These are phyloP conservation scores for Adansonia grandidieri DNA, from an alignment of 441 rosid genomes.

Conservation along the genomic window DNA sequence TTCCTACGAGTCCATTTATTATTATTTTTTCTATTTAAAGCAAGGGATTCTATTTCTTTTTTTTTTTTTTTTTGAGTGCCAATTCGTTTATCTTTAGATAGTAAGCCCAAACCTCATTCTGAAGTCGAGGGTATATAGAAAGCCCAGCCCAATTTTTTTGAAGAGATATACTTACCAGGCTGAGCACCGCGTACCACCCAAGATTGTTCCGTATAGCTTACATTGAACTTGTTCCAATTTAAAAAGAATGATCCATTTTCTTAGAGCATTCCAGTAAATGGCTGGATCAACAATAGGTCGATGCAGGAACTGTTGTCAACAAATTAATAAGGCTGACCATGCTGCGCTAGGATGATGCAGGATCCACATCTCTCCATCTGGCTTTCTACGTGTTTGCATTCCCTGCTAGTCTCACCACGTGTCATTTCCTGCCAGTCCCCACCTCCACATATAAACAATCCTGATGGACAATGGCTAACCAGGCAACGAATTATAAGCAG, in stretches of 20 bases:
- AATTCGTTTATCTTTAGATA: background rate
- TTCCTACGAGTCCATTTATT: background rate
- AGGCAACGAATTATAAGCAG: background rate
- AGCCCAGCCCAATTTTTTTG: background rate
- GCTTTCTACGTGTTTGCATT: constrained; percentile 12
- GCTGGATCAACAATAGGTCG: background rate
- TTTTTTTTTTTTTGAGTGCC: background rate
- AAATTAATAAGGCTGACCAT: background rate
- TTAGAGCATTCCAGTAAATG: background rate
- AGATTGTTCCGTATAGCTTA: background rate
- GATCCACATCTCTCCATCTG: constrained; percentile 12
- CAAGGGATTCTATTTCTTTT: background rate
- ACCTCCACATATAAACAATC: background rate
- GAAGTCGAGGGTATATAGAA: background rate
- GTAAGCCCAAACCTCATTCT: background rate
- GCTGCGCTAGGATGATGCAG: constrained; percentile 15
- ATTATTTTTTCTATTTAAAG: too few species aligned
- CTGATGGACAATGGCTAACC: background rate
- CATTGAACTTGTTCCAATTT: background rate
- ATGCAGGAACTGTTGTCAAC: too few species aligned
- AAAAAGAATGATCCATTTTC: background rate
- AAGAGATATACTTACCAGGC: background rate
- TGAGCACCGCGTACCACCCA: background rate
- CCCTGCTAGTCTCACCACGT: constrained; percentile 24
- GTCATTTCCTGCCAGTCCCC: constrained; percentile 12